These are phyloP conservation scores for Cavenderia fasciculata DNA, from an alignment of 78 protist species.

Conservation along the genomic window DNA sequence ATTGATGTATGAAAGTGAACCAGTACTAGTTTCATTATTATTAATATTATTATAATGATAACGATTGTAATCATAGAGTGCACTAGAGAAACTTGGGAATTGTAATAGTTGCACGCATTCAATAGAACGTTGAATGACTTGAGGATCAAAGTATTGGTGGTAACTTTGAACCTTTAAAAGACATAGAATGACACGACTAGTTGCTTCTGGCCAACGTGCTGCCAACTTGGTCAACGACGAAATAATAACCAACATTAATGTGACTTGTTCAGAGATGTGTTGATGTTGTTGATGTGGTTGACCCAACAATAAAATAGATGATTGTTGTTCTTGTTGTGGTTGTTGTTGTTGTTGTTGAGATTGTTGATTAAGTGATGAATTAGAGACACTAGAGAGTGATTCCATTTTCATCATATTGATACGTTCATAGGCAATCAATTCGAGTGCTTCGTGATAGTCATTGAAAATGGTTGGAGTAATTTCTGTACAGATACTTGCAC, in stretches of 20 bases:
- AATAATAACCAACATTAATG: slow-evolving; percentile 35
- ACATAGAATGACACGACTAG: slow-evolving; percentile 68
- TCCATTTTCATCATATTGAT: slow-evolving; percentile 72
- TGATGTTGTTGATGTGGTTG: background rate
- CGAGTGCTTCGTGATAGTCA: slow-evolving; percentile 70
- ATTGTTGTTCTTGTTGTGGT: background rate
- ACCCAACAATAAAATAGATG: background rate
- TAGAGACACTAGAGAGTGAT: background rate
- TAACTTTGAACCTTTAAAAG: slow-evolving; percentile 48
- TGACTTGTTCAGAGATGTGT: background rate
- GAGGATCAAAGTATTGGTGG: slow-evolving; percentile 73
- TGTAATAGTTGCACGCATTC: slow-evolving; percentile 67
- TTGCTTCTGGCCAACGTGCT: slow-evolving; percentile 76
- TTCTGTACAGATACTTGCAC: background rate
- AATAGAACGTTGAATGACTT: slow-evolving; percentile 65
- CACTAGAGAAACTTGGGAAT: slow-evolving; percentile 58
- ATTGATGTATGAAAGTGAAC: no score
- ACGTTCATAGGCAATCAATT: slow-evolving; percentile 47
- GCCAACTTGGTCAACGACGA: slow-evolving; percentile 61
- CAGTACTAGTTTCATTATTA: no score
- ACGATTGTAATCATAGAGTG: slow-evolving; percentile 29
- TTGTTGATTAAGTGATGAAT: slow-evolving; percentile 17
- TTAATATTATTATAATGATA: no score
- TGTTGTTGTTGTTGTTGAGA: background rate
- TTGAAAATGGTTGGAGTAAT: background rate